phyloP scores from a whole-genome alignment of 768 basidiomycete genomes.

The Sporobolomyces roseus region DNA sequence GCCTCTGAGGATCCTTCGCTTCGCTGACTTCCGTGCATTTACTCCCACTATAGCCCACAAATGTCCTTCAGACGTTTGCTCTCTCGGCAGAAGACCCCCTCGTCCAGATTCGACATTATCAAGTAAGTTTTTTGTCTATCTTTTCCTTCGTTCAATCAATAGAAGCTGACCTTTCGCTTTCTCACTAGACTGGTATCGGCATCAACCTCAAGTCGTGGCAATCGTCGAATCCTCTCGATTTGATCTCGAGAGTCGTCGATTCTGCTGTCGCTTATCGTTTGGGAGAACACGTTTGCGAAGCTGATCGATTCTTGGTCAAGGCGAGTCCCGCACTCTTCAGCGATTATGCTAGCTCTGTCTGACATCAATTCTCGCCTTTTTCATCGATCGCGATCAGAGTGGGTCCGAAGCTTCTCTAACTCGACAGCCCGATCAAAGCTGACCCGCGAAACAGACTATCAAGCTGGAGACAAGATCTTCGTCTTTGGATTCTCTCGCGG shows the following conservation, averaged over 20 bases:
- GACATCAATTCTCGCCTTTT: neutral
- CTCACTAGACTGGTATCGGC: neutral
- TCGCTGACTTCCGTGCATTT: neutral
- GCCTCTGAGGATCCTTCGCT: neutral
- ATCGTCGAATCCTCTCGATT: neutral
- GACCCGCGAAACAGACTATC: neutral
- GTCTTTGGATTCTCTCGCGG: conserved; percentile 65
- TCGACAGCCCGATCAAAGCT: neutral
- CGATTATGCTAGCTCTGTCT: neutral
- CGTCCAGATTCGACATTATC: conserved; percentile 66
- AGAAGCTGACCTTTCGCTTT: neutral
- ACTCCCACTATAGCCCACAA: conserved; percentile 56
- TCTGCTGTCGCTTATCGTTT: neutral
- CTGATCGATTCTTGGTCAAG: neutral
- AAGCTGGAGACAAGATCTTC: conserved; percentile 64
- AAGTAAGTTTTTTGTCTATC: conserved; percentile 51
- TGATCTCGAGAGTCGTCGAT: neutral
- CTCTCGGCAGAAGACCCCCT: conserved; percentile 63
- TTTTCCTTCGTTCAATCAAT: neutral
- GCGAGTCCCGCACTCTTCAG: too few relatives aligned
- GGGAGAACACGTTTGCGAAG: neutral
- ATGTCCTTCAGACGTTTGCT: conserved; percentile 66
- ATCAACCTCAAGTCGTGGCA: neutral
- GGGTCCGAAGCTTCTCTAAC: neutral
- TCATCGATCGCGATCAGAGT: neutral